A percentile compares a stretch with the other conserved stretches of the same genome.
Evolutionary conservation across 108 stramenopile species (phyloP).

Genomic region (Aurantiochytrium sp.): DNA sequence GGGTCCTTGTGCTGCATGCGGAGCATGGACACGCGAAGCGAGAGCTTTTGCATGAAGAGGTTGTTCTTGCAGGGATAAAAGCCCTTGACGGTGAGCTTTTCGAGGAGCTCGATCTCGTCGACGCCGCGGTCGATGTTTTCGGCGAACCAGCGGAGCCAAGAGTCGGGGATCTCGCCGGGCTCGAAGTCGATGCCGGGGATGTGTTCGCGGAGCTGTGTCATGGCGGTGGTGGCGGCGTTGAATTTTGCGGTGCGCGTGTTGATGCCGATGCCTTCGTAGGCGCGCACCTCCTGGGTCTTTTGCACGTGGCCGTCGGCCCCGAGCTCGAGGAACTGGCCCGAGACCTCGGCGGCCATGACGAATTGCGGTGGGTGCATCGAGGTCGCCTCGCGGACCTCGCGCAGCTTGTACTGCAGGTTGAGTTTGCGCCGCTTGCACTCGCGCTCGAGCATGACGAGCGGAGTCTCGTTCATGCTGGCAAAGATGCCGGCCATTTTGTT

Average conservation of each 20-base stretch:
- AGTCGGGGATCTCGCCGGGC: constrained; percentile 42
- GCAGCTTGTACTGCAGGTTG: not conserved
- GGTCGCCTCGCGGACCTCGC: constrained; percentile 37
- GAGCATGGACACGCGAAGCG: not conserved
- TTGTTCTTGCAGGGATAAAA: constrained; percentile 47
- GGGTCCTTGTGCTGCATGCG: constrained; percentile 8
- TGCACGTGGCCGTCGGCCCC: not conserved
- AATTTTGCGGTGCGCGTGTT: constrained; percentile 54
- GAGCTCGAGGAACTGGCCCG: constrained; percentile 35
- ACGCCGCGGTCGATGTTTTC: constrained; percentile 54
- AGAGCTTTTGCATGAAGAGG: constrained; percentile 46
- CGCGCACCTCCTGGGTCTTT: constrained; percentile 12
- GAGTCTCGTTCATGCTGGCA: constrained; percentile 21
- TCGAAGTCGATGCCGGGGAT: constrained; percentile 54
- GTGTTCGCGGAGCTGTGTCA: constrained; percentile 38
- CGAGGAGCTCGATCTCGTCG: constrained; percentile 39
- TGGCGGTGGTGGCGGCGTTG: constrained; percentile 49
- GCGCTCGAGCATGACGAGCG: constrained; percentile 33
- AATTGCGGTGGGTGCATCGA: constrained; percentile 31
- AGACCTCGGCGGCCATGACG: constrained; percentile 37
- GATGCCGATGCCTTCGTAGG: constrained; percentile 60
- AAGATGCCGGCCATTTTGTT: not conserved
- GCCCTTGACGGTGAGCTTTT: constrained; percentile 47
- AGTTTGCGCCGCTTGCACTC: constrained; percentile 31
- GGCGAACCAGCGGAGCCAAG: constrained; percentile 45